Conservation (phyloP, 1,284 basidiomycete species). For the Boletus sp. region DNA sequence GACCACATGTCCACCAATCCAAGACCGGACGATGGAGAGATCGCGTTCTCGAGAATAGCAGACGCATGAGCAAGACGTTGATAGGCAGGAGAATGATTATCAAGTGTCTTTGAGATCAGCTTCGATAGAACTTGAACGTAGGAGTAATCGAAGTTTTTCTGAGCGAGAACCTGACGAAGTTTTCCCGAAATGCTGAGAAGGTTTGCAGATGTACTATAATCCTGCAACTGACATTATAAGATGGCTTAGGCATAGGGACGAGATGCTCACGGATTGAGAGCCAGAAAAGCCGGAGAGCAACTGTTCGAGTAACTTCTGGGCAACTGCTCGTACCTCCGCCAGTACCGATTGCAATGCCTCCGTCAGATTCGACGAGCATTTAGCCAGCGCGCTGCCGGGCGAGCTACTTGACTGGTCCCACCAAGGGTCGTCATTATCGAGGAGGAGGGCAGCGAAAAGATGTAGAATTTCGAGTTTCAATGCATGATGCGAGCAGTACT, state of each 20-base stretch:
- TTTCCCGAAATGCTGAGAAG: conserved; percentile 39
- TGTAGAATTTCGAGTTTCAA: conserved; percentile 33
- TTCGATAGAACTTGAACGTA: conserved; percentile 41
- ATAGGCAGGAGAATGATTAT: conserved; percentile 36
- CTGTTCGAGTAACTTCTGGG: conserved; percentile 20
- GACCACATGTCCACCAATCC: conserved; percentile 59
- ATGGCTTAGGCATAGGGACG: background rate
- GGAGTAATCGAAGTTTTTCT: conserved; percentile 47
- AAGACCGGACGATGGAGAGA: conserved; percentile 54
- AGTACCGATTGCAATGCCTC: conserved; percentile 28
- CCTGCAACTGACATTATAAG: conserved; percentile 10
- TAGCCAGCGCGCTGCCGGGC: background rate
- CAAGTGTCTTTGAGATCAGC: conserved; percentile 43
- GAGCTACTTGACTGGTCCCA: conserved; percentile 1
- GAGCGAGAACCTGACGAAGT: conserved; percentile 33
- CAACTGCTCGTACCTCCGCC: conserved; percentile 18
- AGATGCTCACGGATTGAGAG: conserved; percentile 14
- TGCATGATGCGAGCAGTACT: conserved; percentile 22
- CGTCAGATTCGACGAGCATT: conserved; percentile 14
- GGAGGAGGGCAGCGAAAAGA: conserved; percentile 29
- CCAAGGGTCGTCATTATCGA: conserved; percentile 20
- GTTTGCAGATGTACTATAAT: conserved; percentile 25
- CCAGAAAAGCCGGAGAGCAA: conserved; percentile 18
- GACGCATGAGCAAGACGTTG: conserved; percentile 31
- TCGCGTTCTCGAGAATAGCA: conserved; percentile 37